Base-by-base conservation (phyloP, 176 grass and related monocot genomes). In the Aegilops umbellulata region DNA sequence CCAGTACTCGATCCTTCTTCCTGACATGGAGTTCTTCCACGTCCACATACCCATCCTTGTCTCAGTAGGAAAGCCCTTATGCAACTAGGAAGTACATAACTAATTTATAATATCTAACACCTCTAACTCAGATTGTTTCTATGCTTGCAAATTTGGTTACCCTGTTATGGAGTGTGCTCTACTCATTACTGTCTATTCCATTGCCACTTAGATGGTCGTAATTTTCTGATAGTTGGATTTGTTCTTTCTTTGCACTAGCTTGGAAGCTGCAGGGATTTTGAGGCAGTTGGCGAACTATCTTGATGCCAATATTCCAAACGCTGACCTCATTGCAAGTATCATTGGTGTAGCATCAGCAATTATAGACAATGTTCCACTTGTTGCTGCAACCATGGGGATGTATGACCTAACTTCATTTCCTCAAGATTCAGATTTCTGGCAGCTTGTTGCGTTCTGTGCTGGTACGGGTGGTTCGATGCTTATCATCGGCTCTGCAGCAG, bases 381-480 rank as follows among this genome's bases (percentile, higher is more conserved):
- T 98, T 63, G 96, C 96, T 60, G 96, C 96, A 65, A 95, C 96
- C 22, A 98, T 98, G 90, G 96, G 91, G 55, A 98, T 98, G 96
- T 98, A 98, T 53, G 93, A 98, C 57, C 84, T 98, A 65, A 91
- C 88, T 80, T 89, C 96, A 34, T 98, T 86, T 39, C 96, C 93
- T 25, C 96, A 89, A 90, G 96, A 98, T 80, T 95, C 96, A 3
- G 93, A 95, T 31, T 98, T 98, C 72, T 98, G 96, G 96, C 91
- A 94, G 86, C 92, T 98, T 53, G 22, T 98, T 89, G 96, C 96
- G 4, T 95, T 95, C 81, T 98, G 96, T 84, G 96, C 96, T 41
- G 96, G 96, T 78, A 95, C 93, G 14, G 96, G 96, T 24, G 96
- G 96, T 47, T 98, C 96, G 13, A 98, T 98, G 96, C 91, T 98